Conservation (phyloP, 2,329 filamentous ascomycete species). For the Penicillium sp. region DNA sequence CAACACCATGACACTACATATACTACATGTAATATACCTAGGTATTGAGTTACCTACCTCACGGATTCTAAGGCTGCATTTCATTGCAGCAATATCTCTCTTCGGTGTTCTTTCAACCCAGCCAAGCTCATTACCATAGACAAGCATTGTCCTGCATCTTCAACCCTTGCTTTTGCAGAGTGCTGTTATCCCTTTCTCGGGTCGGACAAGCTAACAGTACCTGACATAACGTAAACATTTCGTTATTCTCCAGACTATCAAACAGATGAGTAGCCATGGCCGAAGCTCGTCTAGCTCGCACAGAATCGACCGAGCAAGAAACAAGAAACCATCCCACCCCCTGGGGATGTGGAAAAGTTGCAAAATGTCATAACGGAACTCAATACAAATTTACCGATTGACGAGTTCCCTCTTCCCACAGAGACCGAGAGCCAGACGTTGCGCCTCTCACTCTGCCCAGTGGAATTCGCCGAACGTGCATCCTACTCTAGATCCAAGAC, state of each 20-base stretch:
- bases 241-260: not conserved
- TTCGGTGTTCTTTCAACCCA: not conserved
- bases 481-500: slow-evolving; percentile 59
- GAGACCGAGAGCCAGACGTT: slow-evolving; percentile 48
- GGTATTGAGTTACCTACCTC: not conserved
- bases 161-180: not conserved
- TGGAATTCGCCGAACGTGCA: slow-evolving; percentile 61
- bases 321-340: too few species aligned
- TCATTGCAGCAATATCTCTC: not conserved
- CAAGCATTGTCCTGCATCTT: not conserved
- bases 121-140: not conserved
- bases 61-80: too few species aligned
- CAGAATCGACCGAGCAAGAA: not conserved
- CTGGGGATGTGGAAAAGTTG: not conserved
- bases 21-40: too few species aligned
- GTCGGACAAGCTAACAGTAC: not conserved
- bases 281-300: too few species aligned
- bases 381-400: not conserved
- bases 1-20: too few species aligned
- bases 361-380: not conserved
- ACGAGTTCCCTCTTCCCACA: slow-evolving; percentile 41
- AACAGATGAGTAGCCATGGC: not conserved
- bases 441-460: slow-evolving; percentile 54
- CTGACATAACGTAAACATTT: not conserved
- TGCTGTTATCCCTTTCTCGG: not conserved